Conservation (phyloP, 2,329 filamentous ascomycete genomes). For the Neurospora sp. region DNA sequence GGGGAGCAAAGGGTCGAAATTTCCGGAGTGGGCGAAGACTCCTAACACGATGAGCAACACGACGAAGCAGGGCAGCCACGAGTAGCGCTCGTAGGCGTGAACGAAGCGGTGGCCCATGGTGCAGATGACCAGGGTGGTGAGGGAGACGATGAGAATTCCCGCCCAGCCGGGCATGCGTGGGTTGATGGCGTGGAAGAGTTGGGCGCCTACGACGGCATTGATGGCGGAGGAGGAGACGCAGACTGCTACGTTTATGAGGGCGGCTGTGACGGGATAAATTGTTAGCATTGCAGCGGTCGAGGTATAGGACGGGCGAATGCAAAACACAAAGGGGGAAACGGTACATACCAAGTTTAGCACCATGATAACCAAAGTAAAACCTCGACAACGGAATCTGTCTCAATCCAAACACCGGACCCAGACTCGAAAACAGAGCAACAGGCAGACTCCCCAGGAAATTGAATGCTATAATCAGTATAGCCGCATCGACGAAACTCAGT, state of each 20-base stretch:
- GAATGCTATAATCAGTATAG: slow-evolving; percentile 63
- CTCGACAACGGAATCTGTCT: slow-evolving; percentile 73
- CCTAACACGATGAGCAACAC: slow-evolving; percentile 65
- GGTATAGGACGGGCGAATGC: too few relatives aligned
- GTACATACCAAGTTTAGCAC: slow-evolving; percentile 53
- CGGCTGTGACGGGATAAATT: slow-evolving; percentile 31
- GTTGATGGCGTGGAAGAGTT: slow-evolving; percentile 68
- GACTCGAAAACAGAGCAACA: slow-evolving; percentile 68
- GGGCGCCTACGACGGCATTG: slow-evolving; percentile 71
- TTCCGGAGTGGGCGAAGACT: slow-evolving; percentile 55
- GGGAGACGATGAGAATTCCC: slow-evolving; percentile 63
- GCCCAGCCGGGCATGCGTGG: slow-evolving; percentile 58
- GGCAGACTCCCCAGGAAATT: slow-evolving; percentile 64
- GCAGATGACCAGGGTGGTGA: slow-evolving; percentile 58
- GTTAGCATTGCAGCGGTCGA: slow-evolving; percentile 5
- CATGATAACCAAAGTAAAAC: slow-evolving; percentile 66
- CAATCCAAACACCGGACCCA: slow-evolving; percentile 63
- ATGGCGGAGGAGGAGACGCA: slow-evolving; percentile 68
- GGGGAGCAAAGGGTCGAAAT: slow-evolving; percentile 48
- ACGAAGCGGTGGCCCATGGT: slow-evolving; percentile 68
- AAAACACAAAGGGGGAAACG: not conserved
- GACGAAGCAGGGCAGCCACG: slow-evolving; percentile 62
- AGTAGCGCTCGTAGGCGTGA: slow-evolving; percentile 66
- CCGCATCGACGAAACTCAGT: slow-evolving; percentile 63
- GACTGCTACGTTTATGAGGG: slow-evolving; percentile 59